Evolutionary conservation across 2,329 filamentous ascomycete genomes (phyloP), one percentile per base, ranked within the genome.

Genomic region (Tolypocladium nubicola): DNA sequence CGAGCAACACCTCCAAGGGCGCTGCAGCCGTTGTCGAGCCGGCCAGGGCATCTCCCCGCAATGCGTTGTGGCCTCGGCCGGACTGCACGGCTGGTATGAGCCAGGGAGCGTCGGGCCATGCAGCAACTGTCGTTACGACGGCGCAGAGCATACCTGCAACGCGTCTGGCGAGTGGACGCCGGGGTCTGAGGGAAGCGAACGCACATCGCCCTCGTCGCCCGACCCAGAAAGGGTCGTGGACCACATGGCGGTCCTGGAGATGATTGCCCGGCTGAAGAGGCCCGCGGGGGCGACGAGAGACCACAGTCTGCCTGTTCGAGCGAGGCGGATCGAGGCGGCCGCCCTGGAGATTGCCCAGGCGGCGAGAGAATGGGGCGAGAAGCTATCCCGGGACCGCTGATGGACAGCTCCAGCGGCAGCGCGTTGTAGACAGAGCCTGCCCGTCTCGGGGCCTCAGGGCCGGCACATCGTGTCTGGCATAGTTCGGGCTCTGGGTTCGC

Each of bases 81-180:
- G 30, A 16, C 26, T 49, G 45, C 2, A 33, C 4, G 45, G 45
- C 45, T 49, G 45, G 45, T n/a, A n/a, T 14, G 8, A 33, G 26
- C 26, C 45, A 33, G 30, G 26, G 1, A n/a, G 26, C 7, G 16
- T 19, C n/a, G 59, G 58, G 4, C 57, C 56, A 14, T 65, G 65
- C 58, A 67, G 65, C 61, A 66, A 67, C 23, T 67, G 65, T 47
- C 58, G 63, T 13, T 61, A 64, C 45, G 61, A 64, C 26, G 63
- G 63, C 9, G 53, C 58, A 16, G 58, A 53, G 30, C 56, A 59
- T 26, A 54, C 40, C 30, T 60, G 53, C 23, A 57, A 50, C 53
- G 16, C 21, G n/a, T 33, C 45, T 11, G 16, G 26, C 9, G 45
- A 49, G 9, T 19, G 14, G 14, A 9, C 14, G 16, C 26, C 45